phyloP scores from a whole-genome alignment of 169 alveolate genomes.

The Babesia bovis region DNA sequence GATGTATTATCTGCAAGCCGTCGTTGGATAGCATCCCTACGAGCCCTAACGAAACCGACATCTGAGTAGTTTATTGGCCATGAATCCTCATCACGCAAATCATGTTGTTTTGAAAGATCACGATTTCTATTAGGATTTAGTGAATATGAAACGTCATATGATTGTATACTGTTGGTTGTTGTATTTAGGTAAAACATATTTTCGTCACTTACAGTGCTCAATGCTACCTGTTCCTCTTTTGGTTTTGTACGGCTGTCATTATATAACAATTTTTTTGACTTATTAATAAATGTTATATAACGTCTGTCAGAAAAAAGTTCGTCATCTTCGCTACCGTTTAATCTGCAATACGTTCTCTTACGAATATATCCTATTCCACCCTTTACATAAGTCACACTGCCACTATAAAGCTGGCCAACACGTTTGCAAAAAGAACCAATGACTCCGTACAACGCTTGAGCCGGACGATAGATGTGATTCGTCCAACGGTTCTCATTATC shows the following conservation, averaged over 20 bases:
- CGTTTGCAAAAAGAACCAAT: slow-evolving; percentile 25
- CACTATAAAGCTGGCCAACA: neutral
- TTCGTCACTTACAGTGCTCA: neutral
- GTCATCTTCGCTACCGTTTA: neutral
- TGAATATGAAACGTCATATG: neutral
- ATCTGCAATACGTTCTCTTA: neutral
- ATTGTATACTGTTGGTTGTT: neutral
- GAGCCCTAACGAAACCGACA: too few relatives aligned
- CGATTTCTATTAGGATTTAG: neutral
- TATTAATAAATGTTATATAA: too few relatives aligned
- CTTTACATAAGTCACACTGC: neutral
- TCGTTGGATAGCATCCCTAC: neutral
- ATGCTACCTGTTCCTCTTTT: neutral
- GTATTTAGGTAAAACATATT: neutral
- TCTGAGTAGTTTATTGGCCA: neutral
- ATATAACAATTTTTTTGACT: neutral
- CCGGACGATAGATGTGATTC: neutral
- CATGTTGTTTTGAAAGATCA: neutral
- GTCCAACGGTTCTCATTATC: neutral
- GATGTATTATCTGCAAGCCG: neutral
- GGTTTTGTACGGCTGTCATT: neutral
- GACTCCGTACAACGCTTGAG: slow-evolving; percentile 10
- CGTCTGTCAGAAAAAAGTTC: neutral
- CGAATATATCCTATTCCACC: neutral
- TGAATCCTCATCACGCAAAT: too few relatives aligned